Conservation (phyloP, 805 yeast genomes). For the Sugiyamaella valdiviana region DNA sequence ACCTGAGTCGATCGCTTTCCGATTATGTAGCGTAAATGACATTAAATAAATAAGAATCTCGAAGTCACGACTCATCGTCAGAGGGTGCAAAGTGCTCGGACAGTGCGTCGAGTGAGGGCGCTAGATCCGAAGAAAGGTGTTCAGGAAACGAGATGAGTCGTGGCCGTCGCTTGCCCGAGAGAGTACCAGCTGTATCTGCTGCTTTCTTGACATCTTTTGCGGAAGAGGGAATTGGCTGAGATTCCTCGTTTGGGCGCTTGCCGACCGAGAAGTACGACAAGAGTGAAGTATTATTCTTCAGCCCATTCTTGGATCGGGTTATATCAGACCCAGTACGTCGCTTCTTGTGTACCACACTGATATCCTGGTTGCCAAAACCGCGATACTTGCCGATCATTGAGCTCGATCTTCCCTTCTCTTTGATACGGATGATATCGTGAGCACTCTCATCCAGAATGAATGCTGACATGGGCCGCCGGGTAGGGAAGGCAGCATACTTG, state of each 20-base stretch:
- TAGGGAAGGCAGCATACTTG: background rate
- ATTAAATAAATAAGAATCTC: background rate
- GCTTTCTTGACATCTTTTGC: too few relatives aligned
- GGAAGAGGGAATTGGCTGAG: background rate
- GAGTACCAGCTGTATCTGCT: background rate
- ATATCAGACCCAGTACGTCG: background rate
- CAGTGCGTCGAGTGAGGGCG: background rate
- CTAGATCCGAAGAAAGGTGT: background rate
- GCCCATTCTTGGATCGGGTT: background rate
- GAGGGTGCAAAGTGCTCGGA: slow-evolving; percentile 1
- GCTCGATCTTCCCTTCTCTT: background rate
- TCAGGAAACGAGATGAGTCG: background rate
- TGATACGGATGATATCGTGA: background rate
- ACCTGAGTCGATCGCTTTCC: background rate
- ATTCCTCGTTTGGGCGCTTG: background rate
- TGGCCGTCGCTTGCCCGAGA: background rate
- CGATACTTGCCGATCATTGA: background rate
- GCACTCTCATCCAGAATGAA: background rate
- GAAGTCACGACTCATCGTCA: slow-evolving; percentile 1
- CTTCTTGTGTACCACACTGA: background rate
- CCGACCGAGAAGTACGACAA: background rate
- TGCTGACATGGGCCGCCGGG: background rate
- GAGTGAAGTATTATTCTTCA: background rate
- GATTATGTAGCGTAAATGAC: background rate
- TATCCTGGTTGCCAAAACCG: background rate